phyloP scores from a whole-genome alignment of 1,284 basidiomycete species.

The Sparassis latifolia region DNA sequence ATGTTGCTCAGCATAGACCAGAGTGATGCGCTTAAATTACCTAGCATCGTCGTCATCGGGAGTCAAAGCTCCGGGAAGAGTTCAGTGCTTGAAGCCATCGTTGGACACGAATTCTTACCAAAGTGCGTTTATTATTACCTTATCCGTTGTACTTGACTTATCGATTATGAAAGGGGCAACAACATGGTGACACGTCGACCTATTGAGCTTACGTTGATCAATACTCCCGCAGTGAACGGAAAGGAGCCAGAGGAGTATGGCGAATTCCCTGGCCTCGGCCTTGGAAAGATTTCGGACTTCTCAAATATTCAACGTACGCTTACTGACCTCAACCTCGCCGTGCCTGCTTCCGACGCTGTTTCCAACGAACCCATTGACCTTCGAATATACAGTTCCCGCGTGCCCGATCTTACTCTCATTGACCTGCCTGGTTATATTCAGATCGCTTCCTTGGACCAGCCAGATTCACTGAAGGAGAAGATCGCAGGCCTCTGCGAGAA shows the following conservation, averaged over 20 bases:
- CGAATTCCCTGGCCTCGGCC: constrained; percentile 87
- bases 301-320: constrained; percentile 86
- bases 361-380: constrained; percentile 96
- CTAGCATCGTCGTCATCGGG: constrained; percentile 97
- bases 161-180: constrained; percentile 62
- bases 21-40: constrained; percentile 88
- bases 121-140: constrained; percentile 55
- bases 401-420: constrained; percentile 95
- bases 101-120: constrained; percentile 96
- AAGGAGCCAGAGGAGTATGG: constrained; percentile 79
- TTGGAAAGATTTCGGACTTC: constrained; percentile 89
- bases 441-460: constrained; percentile 92
- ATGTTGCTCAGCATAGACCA: constrained; percentile 95
- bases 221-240: constrained; percentile 64
- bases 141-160: no score
- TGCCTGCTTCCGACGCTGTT: constrained; percentile 84
- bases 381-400: constrained; percentile 91
- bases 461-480: constrained; percentile 91
- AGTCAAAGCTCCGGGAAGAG: constrained; percentile 98
- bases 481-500: constrained; percentile 87
- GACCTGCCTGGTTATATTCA: constrained; percentile 98
- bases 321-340: constrained; percentile 92
- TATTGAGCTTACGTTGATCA: constrained; percentile 95
- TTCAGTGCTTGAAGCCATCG: constrained; percentile 94
- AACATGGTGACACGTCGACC: constrained; percentile 99